Evolutionary conservation across 805 yeast genomes (phyloP), one percentile per base, ranked within the genome.

Genomic region (Zygosaccharomyces siamensis): DNA sequence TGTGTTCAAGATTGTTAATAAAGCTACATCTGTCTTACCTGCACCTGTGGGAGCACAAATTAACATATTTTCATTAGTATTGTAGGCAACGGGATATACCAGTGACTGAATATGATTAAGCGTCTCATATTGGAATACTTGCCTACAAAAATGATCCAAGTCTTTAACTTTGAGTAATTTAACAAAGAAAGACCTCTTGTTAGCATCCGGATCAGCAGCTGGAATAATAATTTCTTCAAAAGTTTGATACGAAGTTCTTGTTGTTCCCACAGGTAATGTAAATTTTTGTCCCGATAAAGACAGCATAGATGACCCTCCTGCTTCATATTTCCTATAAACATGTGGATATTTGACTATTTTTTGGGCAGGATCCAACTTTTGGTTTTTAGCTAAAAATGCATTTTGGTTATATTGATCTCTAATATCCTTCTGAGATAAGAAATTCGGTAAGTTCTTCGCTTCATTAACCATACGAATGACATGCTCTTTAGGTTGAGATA

Each of bases 21-120:
- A 68, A 0, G 97, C 97, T 24, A 90, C 92, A 66, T 90, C 97
- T 0, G 97, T 90, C 63, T 90, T 90, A 78, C 97, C 97, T 5
- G 97, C 96, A 75, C 97, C 97, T 0, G 97, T 90, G 1, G 97
- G 97, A 0, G 97, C 97, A 79, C 97, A 90, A 4, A 90, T 89
- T 44, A 90, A 72, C 96, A 93, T 87, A 61, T 92, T 92, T 60
- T 92, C 97, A 65, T 87, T 89, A 4, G 97, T 85, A 47, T 85
- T 81, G 64, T 92, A 93, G 0, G 96, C 98, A 11, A 90, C 88
- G 0, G 96, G 96, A 57, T 75, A 93, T 1, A 92, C 95, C 52
- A 93, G 72, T 14, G 96, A 84, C 68, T 92, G 99, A 77, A 93
- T 86, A 56, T 86, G 78, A 68, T 92, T 92, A 56, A 92, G 73